These are phyloP conservation scores for Polygonum aviculare DNA, from an alignment of 148 eudicot species.

Conservation along the genomic window DNA sequence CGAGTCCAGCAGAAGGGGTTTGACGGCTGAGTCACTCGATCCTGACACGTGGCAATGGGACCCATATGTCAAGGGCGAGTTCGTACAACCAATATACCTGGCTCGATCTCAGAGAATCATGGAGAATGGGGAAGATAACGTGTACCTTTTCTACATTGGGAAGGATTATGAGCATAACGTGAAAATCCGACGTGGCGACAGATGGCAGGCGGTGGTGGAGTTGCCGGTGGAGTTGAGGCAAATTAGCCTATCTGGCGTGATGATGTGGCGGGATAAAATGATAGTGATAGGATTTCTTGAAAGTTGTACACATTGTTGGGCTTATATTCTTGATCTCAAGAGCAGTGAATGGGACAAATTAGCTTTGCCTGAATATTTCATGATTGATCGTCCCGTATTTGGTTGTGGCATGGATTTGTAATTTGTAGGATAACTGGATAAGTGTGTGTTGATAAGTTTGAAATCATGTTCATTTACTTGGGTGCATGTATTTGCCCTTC, in stretches of 20 bases:
- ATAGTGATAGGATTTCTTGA: constrained; percentile 35
- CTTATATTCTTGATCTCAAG: constrained; percentile 34
- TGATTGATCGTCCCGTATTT: constrained; percentile 45
- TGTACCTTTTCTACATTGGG: constrained; percentile 21
- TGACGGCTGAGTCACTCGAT: constrained; percentile 42
- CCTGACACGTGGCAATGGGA: constrained; percentile 47
- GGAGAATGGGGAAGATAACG: constrained; percentile 18
- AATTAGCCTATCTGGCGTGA: constrained; percentile 3
- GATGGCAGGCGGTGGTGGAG: constrained; percentile 45
- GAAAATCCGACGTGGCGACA: constrained; percentile 17
- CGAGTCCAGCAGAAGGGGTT: constrained; percentile 35
- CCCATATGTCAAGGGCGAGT: constrained; percentile 22
- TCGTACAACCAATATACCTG: constrained; percentile 11
- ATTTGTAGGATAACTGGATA: background rate
- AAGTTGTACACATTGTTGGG: constrained; percentile 24
- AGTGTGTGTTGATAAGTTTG: background rate
- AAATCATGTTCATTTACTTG: no score
- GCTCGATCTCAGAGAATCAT: constrained; percentile 18
- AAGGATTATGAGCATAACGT: constrained; percentile 13
- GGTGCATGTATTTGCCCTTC: no score
- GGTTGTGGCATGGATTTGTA: constrained; percentile 60
- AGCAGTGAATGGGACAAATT: constrained; percentile 34
- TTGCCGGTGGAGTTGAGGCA: constrained; percentile 19
- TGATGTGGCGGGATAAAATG: constrained; percentile 36
- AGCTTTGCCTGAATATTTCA: constrained; percentile 23